A percentile compares a stretch with the other conserved stretches of the same genome.
Conservation (phyloP, 139 green algal species). For the Chlorella sp. region DNA sequence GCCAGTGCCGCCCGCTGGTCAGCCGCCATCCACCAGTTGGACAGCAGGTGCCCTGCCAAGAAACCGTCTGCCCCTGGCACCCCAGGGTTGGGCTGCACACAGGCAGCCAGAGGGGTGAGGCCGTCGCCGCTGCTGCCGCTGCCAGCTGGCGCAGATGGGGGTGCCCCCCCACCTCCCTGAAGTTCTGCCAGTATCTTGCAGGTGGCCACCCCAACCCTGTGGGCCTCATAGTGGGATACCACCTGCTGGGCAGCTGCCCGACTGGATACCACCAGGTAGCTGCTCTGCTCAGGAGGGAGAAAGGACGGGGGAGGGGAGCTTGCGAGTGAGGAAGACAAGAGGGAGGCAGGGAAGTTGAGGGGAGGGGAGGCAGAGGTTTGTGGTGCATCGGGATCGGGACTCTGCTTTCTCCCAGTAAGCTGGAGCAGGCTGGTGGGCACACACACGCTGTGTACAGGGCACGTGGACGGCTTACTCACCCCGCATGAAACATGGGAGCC, state of each 20-base stretch:
- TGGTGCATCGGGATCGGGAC: too few species aligned
- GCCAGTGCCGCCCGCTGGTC: slow-evolving; percentile 32
- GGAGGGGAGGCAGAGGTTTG: not conserved
- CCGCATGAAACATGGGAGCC: too few species aligned
- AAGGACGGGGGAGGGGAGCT: not conserved
- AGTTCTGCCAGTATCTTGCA: slow-evolving; percentile 58
- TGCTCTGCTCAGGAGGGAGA: slow-evolving; percentile 17
- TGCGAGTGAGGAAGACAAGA: not conserved
- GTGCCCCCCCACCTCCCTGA: not conserved
- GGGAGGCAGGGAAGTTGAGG: not conserved
- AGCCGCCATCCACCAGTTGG: slow-evolving; percentile 59
- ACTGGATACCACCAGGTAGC: slow-evolving; percentile 54
- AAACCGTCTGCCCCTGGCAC: not conserved
- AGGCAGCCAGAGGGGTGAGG: not conserved
- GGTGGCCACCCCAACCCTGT: slow-evolving; percentile 50
- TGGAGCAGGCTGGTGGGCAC: not conserved
- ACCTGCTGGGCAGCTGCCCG: slow-evolving; percentile 39
- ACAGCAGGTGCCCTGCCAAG: slow-evolving; percentile 48
- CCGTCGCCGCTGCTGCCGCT: not conserved
- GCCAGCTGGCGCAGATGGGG: not conserved
- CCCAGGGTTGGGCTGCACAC: not conserved
- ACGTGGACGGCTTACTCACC: too few species aligned
- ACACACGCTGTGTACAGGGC: not conserved
- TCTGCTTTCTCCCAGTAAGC: not conserved
- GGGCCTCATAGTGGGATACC: slow-evolving; percentile 47